Evolutionary conservation across 2,329 filamentous ascomycete genomes (phyloP), one percentile per base, ranked within the genome.

Genomic region (Aspergillus transmontanensis): DNA sequence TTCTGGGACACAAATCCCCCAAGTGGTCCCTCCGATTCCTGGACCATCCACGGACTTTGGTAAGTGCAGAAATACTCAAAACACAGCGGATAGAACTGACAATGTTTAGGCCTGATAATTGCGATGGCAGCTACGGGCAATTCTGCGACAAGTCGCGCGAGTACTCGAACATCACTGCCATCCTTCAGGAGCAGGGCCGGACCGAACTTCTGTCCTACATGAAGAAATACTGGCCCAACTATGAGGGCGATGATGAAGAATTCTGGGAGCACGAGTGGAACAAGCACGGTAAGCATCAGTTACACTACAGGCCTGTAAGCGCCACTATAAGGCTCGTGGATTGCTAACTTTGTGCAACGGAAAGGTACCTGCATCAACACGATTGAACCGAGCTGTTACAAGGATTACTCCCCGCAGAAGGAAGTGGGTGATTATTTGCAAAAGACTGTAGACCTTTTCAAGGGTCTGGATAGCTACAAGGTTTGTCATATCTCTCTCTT

Each of bases 181-280:
- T 89, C 64, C 76, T 89, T 48, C 68, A 82, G 58, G 75, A 78
- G 1, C 83, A 83, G 61, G 83, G 81, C 64, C 79, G 80, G 61
- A 77, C 76, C 28, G 81, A 85, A 30, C 79, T 86, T 11, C 78
- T 89, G 6, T 70, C 74, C 51, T 86, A 85, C 72, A 88, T 89
- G 87, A 75, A 83, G 43, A 84, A 79, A 1, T 89, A 87, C 77
- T 89, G 86, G 87, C 83, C 85, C 68, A 82, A 84, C 70, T 82
- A 86, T 72, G 66, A 81, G 45, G 85, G 84, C 48, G 73, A 83
- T 34, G 82, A 85, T 68, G 84, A 87, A 69, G 76, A 71, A 32
- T 85, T 92, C 70, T 92, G 89, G 89, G 82, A 86, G 69, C 88
- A 90, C 76, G 89, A 92, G 73, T 92, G 88, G 85, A 82, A 84